phyloP scores from a whole-genome alignment of 768 basidiomycete genomes.

The Baorangia bicolor region DNA sequence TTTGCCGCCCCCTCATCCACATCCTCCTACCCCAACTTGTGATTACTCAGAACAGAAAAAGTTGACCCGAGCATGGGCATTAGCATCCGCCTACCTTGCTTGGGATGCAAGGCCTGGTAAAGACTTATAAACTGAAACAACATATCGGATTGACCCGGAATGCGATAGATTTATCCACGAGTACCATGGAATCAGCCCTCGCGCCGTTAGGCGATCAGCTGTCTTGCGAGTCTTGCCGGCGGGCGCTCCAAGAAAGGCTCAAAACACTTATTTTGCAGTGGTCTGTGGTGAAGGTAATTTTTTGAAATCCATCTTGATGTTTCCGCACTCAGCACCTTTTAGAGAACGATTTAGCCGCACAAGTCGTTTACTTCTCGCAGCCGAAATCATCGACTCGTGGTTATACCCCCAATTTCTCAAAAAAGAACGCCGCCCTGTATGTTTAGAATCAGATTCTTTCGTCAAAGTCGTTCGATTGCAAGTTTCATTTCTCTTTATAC shows the following conservation, averaged over 20 bases:
- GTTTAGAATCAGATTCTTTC: background rate
- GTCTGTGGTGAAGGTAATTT: slow-evolving; percentile 70
- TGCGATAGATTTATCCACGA: slow-evolving; percentile 64
- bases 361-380: background rate
- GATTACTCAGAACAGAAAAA: slow-evolving; percentile 79
- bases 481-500: background rate
- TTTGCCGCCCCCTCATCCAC: slow-evolving; percentile 70
- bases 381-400: background rate
- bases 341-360: slow-evolving; percentile 55
- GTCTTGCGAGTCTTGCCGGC: slow-evolving; percentile 65
- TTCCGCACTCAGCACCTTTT: slow-evolving; percentile 10
- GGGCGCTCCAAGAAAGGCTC: slow-evolving; percentile 61
- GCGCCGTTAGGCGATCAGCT: slow-evolving; percentile 68
- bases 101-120: slow-evolving; percentile 82
- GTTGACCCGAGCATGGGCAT: slow-evolving; percentile 76
- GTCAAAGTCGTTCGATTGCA: background rate
- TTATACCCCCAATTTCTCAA: slow-evolving; percentile 1
- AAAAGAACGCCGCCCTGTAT: background rate
- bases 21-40: slow-evolving; percentile 66
- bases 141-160: slow-evolving; percentile 1
- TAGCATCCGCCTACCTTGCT: slow-evolving; percentile 78
- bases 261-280: slow-evolving; percentile 70
- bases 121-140: slow-evolving; percentile 14
- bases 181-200: slow-evolving; percentile 69
- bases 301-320: background rate